Evolutionary conservation across 2,329 filamentous ascomycete species (phyloP).

Genomic region (Westerdykella aurantiaca): DNA sequence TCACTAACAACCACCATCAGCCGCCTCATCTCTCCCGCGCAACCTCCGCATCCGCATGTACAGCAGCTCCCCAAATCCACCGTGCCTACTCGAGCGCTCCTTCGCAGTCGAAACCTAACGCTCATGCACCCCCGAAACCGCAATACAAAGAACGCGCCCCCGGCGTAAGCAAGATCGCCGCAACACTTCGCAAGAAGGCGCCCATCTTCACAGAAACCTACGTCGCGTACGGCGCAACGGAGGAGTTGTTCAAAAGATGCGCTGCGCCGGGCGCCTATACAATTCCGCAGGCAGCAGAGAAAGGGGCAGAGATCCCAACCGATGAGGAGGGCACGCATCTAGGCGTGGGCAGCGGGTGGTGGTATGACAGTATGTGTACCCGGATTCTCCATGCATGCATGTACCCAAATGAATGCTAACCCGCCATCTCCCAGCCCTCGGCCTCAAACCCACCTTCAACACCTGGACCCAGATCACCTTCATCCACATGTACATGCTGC

Average conservation of each 20-base stretch:
- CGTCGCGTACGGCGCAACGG: constrained; percentile 71
- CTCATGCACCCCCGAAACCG: constrained; percentile 14
- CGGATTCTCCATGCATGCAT: too few species aligned
- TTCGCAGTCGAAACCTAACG: constrained; percentile 15
- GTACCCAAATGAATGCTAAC: neutral
- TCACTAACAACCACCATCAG: neutral
- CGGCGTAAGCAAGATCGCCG: constrained; percentile 20
- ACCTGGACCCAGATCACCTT: constrained; percentile 96
- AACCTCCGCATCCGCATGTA: constrained; percentile 7
- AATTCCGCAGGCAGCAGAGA: constrained; percentile 62
- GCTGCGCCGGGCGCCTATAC: constrained; percentile 67
- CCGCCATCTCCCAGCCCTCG: constrained; percentile 54
- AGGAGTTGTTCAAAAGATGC: constrained; percentile 72
- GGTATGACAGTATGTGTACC: constrained; percentile 65
- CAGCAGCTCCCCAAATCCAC: constrained; percentile 11
- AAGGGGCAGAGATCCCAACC: constrained; percentile 61
- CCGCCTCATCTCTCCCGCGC: neutral
- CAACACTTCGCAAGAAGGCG: constrained; percentile 28
- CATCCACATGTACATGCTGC: constrained; percentile 90
- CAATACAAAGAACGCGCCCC: constrained; percentile 1
- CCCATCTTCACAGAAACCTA: constrained; percentile 56
- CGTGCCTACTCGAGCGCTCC: constrained; percentile 15
- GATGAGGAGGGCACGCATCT: constrained; percentile 77
- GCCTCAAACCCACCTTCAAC: constrained; percentile 79
- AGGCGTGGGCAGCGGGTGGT: constrained; percentile 67